Conservation (phyloP, 495 filamentous ascomycete genomes). For the Penicillium manginii region DNA sequence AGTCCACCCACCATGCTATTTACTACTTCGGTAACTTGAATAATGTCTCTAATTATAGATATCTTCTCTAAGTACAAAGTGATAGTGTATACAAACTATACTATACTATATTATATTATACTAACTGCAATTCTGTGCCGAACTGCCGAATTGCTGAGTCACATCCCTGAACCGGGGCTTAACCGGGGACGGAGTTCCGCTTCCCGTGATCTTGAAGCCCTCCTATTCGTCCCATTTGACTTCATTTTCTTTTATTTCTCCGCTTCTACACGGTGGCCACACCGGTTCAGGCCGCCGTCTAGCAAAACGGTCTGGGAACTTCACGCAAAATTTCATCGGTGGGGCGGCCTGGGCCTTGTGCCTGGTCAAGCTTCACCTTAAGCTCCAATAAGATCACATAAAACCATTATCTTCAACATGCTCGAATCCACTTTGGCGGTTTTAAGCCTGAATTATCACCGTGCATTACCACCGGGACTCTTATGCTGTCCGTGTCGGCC, state of each 20-base stretch:
- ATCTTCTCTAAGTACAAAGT: too few species aligned
- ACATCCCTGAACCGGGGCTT: neutral
- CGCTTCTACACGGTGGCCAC: constrained; percentile 1
- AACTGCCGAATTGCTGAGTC: constrained; percentile 3
- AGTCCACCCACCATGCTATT: too few species aligned
- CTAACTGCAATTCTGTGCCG: neutral
- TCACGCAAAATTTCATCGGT: neutral
- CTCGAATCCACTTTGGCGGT: constrained; percentile 1
- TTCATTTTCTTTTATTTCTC: neutral
- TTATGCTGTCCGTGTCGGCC: constrained; percentile 12
- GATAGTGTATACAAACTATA: too few species aligned
- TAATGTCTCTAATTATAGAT: too few species aligned
- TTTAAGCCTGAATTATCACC: constrained; percentile 16
- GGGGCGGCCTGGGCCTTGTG: constrained; percentile 1
- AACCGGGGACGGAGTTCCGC: neutral
- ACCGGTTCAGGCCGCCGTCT: neutral
- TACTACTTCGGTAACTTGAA: too few species aligned
- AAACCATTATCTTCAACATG: neutral
- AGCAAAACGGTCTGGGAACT: neutral
- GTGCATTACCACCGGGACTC: constrained; percentile 8
- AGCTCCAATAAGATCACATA: neutral
- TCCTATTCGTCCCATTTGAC: neutral
- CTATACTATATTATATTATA: too few species aligned
- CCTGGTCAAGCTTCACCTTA: constrained; percentile 4
- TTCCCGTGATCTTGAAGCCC: neutral